These are phyloP conservation scores for Albizia julibrissin DNA, from an alignment of 306 rosid genomes.

Conservation along the genomic window DNA sequence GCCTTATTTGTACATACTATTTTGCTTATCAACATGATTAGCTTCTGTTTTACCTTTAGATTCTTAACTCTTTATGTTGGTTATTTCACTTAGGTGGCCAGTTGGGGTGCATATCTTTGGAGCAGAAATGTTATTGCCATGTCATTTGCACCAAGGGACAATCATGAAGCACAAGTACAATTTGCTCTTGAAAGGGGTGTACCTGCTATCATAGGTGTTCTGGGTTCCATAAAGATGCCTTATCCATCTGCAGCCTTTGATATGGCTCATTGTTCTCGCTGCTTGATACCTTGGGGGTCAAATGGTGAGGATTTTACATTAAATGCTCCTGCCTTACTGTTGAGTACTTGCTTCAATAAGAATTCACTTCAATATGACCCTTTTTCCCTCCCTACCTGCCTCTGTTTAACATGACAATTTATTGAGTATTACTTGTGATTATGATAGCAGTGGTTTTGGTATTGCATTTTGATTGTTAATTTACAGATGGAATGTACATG, in stretches of 20 bases:
- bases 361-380: neutral
- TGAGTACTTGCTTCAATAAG: conserved; percentile 6
- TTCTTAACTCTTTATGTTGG: conserved; percentile 20
- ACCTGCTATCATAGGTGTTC: conserved; percentile 75
- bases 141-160: conserved; percentile 84
- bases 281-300: conserved; percentile 82
- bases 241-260: conserved; percentile 86
- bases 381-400: neutral
- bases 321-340: neutral
- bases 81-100: conserved; percentile 63
- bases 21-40: conserved; percentile 14
- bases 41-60: conserved; percentile 21
- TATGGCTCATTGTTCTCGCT: conserved; percentile 89
- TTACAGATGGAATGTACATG: conserved; percentile 67
- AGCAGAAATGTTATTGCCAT: conserved; percentile 77
- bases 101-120: conserved; percentile 83
- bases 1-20: conserved; percentile 1
- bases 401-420: conserved; percentile 12
- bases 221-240: conserved; percentile 70
- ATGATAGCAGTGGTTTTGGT: conserved; percentile 12
- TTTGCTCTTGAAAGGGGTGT: conserved; percentile 89
- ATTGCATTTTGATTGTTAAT: conserved; percentile 20
- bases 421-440: conserved; percentile 16
- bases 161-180: conserved; percentile 82
- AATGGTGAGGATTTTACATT: conserved; percentile 49